phyloP scores from a whole-genome alignment of 2,329 filamentous ascomycete species.

The Didymella pomorum region DNA sequence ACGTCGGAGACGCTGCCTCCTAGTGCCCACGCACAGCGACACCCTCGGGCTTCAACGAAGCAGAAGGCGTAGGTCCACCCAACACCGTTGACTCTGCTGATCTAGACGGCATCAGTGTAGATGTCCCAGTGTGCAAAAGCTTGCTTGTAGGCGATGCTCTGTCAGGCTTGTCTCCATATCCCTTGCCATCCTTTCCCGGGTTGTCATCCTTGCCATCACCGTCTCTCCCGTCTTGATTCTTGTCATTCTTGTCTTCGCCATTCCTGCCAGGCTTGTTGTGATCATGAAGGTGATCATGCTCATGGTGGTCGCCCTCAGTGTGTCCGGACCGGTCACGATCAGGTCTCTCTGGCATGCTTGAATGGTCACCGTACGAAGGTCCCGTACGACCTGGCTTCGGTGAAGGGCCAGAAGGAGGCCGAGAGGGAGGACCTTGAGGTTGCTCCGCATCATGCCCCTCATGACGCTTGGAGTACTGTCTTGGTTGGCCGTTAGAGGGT shows the following conservation, averaged over 20 bases:
- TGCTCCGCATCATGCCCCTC: background rate
- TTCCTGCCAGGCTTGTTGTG: background rate
- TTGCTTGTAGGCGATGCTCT: background rate
- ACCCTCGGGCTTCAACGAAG: background rate
- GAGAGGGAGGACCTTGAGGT: background rate
- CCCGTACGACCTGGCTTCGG: conserved; percentile 2
- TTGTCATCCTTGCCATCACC: too few species aligned
- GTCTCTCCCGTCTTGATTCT: background rate
- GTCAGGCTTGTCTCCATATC: background rate
- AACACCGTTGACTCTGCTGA: background rate
- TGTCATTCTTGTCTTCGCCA: background rate
- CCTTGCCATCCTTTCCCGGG: too few species aligned
- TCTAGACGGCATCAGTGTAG: background rate
- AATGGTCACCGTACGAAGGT: background rate
- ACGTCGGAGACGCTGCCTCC: background rate
- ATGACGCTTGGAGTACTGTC: background rate
- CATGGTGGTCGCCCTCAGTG: background rate
- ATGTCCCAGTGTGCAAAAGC: background rate
- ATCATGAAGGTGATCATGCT: background rate
- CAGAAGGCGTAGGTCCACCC: background rate
- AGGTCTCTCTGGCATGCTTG: background rate
- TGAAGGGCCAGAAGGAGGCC: background rate
- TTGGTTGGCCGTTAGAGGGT: background rate
- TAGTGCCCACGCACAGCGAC: background rate
- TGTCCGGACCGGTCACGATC: background rate